These are phyloP conservation scores for Oropetium thomaeum DNA, from an alignment of 176 grass and related monocot genomes.

Conservation along the genomic window DNA sequence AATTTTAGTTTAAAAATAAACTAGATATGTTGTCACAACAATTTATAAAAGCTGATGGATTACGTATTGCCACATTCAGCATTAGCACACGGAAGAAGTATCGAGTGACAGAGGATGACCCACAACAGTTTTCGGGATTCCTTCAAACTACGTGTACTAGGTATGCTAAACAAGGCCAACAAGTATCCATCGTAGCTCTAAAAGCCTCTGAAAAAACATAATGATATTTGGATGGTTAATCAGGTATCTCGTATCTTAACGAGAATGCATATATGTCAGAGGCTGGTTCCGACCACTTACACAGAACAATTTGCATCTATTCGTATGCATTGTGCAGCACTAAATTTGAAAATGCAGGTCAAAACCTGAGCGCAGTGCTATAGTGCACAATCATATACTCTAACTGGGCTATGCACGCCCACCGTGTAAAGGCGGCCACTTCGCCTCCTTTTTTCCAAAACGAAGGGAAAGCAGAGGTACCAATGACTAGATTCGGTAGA, in stretches of 20 bases:
- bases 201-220: not conserved
- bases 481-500: slow-evolving; percentile 41
- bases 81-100: too few species aligned
- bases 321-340: not conserved
- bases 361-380: not conserved
- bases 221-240: not conserved
- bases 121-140: too few species aligned
- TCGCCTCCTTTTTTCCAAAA: not conserved
- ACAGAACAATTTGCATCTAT: not conserved
- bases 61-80: too few species aligned
- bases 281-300: not conserved
- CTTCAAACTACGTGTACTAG: too few species aligned
- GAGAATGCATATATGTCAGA: not conserved
- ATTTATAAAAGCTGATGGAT: too few species aligned
- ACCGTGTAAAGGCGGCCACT: slow-evolving; percentile 4
- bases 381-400: slow-evolving; percentile 8
- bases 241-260: not conserved
- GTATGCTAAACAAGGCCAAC: not conserved
- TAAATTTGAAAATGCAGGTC: not conserved
- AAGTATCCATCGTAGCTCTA: not conserved
- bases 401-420: not conserved
- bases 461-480: slow-evolving; percentile 26
- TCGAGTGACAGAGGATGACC: too few species aligned
- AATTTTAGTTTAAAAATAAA: too few species aligned
- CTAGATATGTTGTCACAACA: too few species aligned